A percentile compares a stretch with the other conserved stretches of the same genome.
phyloP scores from a whole-genome alignment of 2,329 filamentous ascomycete species.

The Zasmidium cellare region DNA sequence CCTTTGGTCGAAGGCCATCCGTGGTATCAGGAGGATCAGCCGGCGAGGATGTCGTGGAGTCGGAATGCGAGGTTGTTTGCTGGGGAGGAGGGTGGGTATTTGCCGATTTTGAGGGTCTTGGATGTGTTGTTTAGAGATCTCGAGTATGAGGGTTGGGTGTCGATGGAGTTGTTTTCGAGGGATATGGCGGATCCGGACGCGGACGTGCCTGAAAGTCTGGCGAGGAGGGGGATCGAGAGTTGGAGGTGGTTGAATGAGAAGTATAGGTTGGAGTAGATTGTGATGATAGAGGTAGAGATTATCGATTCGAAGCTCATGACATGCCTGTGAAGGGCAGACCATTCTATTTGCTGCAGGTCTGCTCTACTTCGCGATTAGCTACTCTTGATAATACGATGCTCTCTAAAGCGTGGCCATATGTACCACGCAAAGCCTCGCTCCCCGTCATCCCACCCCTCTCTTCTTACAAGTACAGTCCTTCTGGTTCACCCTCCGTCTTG shows the following conservation, averaged over 20 bases:
- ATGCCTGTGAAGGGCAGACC: not conserved
- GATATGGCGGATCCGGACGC: not conserved
- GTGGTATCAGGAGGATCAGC: constrained; percentile 60
- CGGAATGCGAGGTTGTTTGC: constrained; percentile 73
- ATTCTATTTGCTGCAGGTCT: not conserved
- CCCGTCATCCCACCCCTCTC: not conserved
- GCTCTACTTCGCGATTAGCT: not conserved
- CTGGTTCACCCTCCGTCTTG: constrained; percentile 97
- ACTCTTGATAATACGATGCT: not conserved
- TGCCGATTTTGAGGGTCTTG: constrained; percentile 47
- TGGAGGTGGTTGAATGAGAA: too few relatives aligned
- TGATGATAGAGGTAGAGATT: too few relatives aligned
- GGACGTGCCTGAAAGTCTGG: not conserved
- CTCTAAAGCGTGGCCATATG: not conserved
- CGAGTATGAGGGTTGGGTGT: not conserved
- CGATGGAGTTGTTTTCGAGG: not conserved
- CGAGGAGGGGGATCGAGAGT: not conserved
- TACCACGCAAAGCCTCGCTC: not conserved
- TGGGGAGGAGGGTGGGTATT: constrained; percentile 61
- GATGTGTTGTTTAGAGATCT: not conserved
- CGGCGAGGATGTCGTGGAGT: constrained; percentile 72
- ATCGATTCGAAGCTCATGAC: too few relatives aligned
- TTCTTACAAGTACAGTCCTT: constrained; percentile 92
- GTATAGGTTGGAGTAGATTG: too few relatives aligned
- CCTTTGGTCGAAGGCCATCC: constrained; percentile 60